Conservation (phyloP, 73 alveolate genomes). For the Symbiodinium pilosum region DNA sequence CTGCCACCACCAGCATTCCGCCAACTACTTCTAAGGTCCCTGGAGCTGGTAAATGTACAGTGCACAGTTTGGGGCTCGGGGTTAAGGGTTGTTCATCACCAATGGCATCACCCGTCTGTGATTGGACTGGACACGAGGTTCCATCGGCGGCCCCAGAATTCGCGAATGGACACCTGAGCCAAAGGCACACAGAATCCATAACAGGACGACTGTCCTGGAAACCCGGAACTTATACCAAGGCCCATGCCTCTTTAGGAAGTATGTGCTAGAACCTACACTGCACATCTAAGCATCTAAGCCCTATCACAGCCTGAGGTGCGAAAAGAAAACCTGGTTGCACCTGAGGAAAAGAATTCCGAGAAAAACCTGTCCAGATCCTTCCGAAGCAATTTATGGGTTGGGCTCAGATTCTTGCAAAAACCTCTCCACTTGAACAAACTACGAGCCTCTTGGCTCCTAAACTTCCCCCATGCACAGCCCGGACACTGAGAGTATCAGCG, state of each 20-base stretch:
- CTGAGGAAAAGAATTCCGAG: neutral
- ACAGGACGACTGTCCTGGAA: too few relatives aligned
- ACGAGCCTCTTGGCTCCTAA: neutral
- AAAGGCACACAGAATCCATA: too few relatives aligned
- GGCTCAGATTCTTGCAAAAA: neutral
- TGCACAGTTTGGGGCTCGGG: too few relatives aligned
- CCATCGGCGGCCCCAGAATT: neutral
- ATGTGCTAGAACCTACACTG: too few relatives aligned
- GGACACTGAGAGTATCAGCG: conserved; percentile 41
- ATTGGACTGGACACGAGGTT: neutral
- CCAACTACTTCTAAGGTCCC: too few relatives aligned
- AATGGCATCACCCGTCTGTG: too few relatives aligned
- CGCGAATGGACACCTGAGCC: neutral
- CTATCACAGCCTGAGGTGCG: neutral
- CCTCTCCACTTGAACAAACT: neutral
- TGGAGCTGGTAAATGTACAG: too few relatives aligned
- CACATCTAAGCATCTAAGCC: neutral
- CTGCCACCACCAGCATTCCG: too few relatives aligned
- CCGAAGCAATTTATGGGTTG: neutral
- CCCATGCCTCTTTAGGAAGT: too few relatives aligned
- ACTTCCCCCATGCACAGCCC: neutral
- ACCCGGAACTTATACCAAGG: too few relatives aligned
- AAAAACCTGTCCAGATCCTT: neutral
- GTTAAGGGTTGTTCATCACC: too few relatives aligned
- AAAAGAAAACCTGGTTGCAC: neutral